These are phyloP conservation scores for Candida germanica DNA, from an alignment of 805 yeast genomes.

Conservation along the genomic window DNA sequence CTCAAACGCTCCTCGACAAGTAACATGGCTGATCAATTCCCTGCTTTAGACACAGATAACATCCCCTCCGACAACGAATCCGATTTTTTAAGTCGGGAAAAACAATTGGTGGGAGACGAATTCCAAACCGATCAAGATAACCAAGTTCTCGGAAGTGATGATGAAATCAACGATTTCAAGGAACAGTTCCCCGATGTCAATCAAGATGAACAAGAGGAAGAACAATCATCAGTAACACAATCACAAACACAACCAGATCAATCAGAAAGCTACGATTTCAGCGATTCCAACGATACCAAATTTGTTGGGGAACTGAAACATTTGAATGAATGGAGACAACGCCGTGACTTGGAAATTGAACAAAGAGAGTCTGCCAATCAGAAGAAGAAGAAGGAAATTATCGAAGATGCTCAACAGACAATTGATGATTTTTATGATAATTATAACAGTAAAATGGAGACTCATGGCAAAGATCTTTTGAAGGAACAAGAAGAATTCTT, in stretches of 20 bases:
- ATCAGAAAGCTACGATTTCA: slow-evolving; percentile 29
- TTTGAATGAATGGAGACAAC: slow-evolving; percentile 71
- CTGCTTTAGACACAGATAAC: slow-evolving; percentile 54
- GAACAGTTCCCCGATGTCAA: slow-evolving; percentile 62
- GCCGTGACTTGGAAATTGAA: slow-evolving; percentile 72
- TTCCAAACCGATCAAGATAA: slow-evolving; percentile 64
- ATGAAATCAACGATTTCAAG: slow-evolving; percentile 57
- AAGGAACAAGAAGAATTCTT: slow-evolving; percentile 69
- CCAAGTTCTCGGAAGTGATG: slow-evolving; percentile 41
- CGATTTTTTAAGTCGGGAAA: slow-evolving; percentile 68
- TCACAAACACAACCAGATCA: slow-evolving; percentile 40
- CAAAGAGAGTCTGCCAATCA: slow-evolving; percentile 73
- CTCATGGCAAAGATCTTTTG: slow-evolving; percentile 57
- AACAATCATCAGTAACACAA: no score
- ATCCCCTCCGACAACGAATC: slow-evolving; percentile 33
- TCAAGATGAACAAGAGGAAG: slow-evolving; percentile 20
- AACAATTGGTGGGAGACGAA: slow-evolving; percentile 66
- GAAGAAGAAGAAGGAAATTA: slow-evolving; percentile 61
- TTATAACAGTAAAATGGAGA: slow-evolving; percentile 80
- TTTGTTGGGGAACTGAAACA: slow-evolving; percentile 49
- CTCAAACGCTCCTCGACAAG: no score
- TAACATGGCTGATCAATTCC: slow-evolving; percentile 73
- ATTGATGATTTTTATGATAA: slow-evolving; percentile 91
- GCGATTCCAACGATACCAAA: slow-evolving; percentile 1
- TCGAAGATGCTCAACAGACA: slow-evolving; percentile 73